Conservation (phyloP, 345 rosid genomes). For the Excoecaria agallocha region DNA sequence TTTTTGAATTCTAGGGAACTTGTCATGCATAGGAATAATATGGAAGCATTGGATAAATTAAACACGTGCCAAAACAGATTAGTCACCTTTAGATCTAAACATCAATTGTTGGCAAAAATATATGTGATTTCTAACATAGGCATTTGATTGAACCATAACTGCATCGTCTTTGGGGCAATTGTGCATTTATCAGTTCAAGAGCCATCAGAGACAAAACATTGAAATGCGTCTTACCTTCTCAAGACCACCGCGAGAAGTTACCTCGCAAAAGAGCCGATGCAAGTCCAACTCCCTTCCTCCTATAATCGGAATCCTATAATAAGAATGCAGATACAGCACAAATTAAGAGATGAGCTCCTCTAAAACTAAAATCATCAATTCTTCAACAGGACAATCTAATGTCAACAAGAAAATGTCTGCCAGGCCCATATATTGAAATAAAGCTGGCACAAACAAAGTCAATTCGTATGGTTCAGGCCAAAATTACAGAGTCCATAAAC, state of each 20-base stretch:
- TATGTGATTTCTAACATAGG: not conserved
- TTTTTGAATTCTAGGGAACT: no score
- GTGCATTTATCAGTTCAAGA: not conserved
- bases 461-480: not conserved
- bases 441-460: not conserved
- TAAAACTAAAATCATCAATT: not conserved
- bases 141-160: not conserved
- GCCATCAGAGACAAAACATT: not conserved
- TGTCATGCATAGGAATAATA: no score
- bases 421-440: not conserved
- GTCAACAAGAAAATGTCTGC: not conserved
- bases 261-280: slow-evolving; percentile 89
- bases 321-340: slow-evolving; percentile 1
- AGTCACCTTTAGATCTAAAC: not conserved
- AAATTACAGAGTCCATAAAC: not conserved
- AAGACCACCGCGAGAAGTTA: slow-evolving; percentile 92
- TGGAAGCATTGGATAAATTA: no score
- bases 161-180: not conserved
- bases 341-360: not conserved
- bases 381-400: not conserved
- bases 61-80: no score
- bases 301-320: slow-evolving; percentile 79
- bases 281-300: slow-evolving; percentile 89
- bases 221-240: slow-evolving; percentile 58
- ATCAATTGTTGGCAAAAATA: not conserved